These are phyloP conservation scores for Penicillium sp. DNA, from an alignment of 2,329 filamentous ascomycete species.

Conservation along the genomic window DNA sequence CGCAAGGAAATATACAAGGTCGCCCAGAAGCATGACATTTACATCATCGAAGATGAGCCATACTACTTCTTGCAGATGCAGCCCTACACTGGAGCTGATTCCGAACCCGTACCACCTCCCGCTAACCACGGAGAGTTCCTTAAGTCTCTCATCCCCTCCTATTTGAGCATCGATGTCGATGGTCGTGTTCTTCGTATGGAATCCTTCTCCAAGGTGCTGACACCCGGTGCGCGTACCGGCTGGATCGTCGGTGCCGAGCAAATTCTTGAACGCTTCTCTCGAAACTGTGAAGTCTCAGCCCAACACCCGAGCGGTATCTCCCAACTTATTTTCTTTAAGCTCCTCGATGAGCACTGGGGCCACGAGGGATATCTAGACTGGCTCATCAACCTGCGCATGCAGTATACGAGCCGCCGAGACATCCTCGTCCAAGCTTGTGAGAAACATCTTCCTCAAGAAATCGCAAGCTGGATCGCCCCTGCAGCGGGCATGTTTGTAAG, in stretches of 20 bases:
- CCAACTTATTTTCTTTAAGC: conserved; percentile 82
- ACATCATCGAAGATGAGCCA: conserved; percentile 89
- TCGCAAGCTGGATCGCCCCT: conserved; percentile 81
- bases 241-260: conserved; percentile 91
- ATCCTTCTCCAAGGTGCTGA: conserved; percentile 89
- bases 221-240: conserved; percentile 79
- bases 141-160: conserved; percentile 71
- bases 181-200: conserved; percentile 89
- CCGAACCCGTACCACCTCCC: conserved; percentile 60
- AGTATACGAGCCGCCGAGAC: conserved; percentile 82
- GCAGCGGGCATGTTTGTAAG: conserved; percentile 93
- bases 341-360: conserved; percentile 93
- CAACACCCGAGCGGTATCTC: conserved; percentile 86
- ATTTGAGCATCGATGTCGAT: conserved; percentile 80
- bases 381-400: conserved; percentile 78
- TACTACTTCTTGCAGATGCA: conserved; percentile 92
- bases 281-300: conserved; percentile 80
- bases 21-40: conserved; percentile 81
- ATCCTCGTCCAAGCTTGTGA: conserved; percentile 80
- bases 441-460: conserved; percentile 71
- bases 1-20: conserved; percentile 76
- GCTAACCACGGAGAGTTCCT: conserved; percentile 74
- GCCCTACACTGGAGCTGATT: conserved; percentile 65
- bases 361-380: conserved; percentile 88
- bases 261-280: conserved; percentile 79